A percentile compares a stretch with the other conserved stretches of the same genome.
phyloP scores from a whole-genome alignment of 179 eudicot species.

The Carnegiea gigantea region DNA sequence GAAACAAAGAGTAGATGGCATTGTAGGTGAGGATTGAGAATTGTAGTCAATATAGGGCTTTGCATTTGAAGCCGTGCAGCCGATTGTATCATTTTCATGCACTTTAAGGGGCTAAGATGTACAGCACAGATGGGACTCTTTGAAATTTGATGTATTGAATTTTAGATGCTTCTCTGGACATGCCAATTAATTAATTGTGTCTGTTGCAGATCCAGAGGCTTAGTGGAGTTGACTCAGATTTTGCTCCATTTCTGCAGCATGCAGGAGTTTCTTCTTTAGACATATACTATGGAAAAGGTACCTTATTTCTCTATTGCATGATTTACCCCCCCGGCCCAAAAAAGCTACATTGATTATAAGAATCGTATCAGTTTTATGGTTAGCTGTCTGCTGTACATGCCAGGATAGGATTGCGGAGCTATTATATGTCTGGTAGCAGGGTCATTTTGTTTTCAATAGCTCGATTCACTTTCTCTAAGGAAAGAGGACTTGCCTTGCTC shows the following conservation, averaged over 20 bases:
- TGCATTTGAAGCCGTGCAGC: background rate
- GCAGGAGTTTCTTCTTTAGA: constrained; percentile 86
- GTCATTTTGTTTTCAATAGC: background rate
- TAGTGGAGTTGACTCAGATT: constrained; percentile 82
- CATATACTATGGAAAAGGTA: constrained; percentile 81
- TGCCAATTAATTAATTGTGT: background rate
- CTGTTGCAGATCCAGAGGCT: constrained; percentile 74
- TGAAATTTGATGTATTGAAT: constrained; percentile 1
- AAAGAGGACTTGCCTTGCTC: background rate
- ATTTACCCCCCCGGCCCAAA: background rate
- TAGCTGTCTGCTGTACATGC: background rate
- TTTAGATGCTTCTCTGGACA: background rate
- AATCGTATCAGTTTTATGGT: background rate
- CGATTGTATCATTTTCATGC: background rate
- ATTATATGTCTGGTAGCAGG: background rate
- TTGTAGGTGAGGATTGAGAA: background rate
- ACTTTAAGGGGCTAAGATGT: background rate
- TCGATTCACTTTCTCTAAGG: background rate
- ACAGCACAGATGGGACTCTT: background rate
- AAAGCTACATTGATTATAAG: background rate
- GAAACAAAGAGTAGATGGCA: background rate
- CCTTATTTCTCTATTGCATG: background rate
- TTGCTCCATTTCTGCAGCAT: constrained; percentile 84
- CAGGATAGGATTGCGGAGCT: background rate
- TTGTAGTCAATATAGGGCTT: background rate